Percentiles rank a stretch among this genome's conserved stretches.
Conservation (phyloP, 148 eudicot species). For the Amaranthus hypochondriacus region DNA sequence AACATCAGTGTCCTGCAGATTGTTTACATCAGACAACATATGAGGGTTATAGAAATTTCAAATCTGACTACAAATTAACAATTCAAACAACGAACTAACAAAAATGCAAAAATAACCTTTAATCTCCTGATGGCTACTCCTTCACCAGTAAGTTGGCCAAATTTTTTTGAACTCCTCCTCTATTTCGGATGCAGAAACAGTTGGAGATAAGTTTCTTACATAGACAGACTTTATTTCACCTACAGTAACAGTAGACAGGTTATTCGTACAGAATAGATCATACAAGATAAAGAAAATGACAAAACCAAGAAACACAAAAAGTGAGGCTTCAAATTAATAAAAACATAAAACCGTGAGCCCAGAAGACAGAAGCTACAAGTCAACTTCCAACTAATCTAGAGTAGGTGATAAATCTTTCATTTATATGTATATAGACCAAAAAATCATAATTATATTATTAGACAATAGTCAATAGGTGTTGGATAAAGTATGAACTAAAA, state of each 20-base stretch:
- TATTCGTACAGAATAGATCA: background rate
- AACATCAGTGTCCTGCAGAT: conserved; percentile 76
- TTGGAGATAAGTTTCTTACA: conserved; percentile 70
- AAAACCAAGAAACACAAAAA: background rate
- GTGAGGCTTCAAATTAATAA: background rate
- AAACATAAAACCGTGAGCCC: background rate
- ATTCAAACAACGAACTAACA: background rate
- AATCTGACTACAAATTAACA: background rate
- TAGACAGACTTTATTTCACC: conserved; percentile 87
- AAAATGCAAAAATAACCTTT: conserved; percentile 40
- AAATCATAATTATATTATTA: too few relatives aligned
- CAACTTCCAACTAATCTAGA: too few relatives aligned
- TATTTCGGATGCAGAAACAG: conserved; percentile 65
- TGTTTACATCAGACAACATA: background rate
- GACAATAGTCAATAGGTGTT: too few relatives aligned
- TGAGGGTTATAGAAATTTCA: conserved; percentile 17
- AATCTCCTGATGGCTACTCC: conserved; percentile 93
- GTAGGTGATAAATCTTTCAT: too few relatives aligned
- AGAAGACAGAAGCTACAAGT: background rate
- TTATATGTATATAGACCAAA: too few relatives aligned
- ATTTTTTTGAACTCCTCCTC: conserved; percentile 87
- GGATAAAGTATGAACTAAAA: too few relatives aligned
- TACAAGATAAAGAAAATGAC: background rate
- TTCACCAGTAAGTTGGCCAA: conserved; percentile 73
- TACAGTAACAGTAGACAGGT: conserved; percentile 23